Evolutionary conservation across 768 basidiomycete genomes (phyloP), one percentile per base, ranked within the genome.

Genomic region (Lactifluus echinatus): DNA sequence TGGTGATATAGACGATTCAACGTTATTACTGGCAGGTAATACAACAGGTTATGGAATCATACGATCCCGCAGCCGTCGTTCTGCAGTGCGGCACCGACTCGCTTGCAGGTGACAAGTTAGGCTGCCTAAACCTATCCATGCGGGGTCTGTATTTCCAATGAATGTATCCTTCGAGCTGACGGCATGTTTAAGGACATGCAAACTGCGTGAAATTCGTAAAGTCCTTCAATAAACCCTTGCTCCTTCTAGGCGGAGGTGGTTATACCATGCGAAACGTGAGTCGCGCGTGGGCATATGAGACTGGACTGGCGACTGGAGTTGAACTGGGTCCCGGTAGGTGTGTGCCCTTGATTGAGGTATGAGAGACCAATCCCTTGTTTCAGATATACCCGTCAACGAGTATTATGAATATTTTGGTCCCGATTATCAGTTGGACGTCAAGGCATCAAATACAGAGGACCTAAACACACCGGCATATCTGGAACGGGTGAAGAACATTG

Each of bases 361-460:
- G 33, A 34, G 55, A 56, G 37, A 31, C 6, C 36, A 5, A 15
- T 47, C 50, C 55, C 26, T 21, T n/a, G 8, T 51, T 31, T n/a
- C 66, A 94, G 95, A 91, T 67, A 95, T 99, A 53, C 96, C 96
- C 2, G 87, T 94, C 62, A 99, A 98, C 66, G 96, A 99, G 72
- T 99, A 98, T 73, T 98, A 94, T 67, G 95, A 98, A 68, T 98
- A 98, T 71, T 98, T 97, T 70, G 96, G 96, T 0, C 96, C 96
- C 2, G 92, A 95, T 66, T 97, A 98, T 66, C 83, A 93, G 68
- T 79, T 99, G 31, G 92, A 99, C 68, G 96, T 99, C 28, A 90
- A 87, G 65, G 75, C 92, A 12, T 93, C 91, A 12, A 99, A 98
- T 68, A 88, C 92, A 59, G 93, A 96, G 63, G 95, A 99, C 67